These are phyloP conservation scores for Mycena filopes DNA, from an alignment of 768 basidiomycete species.

Conservation along the genomic window DNA sequence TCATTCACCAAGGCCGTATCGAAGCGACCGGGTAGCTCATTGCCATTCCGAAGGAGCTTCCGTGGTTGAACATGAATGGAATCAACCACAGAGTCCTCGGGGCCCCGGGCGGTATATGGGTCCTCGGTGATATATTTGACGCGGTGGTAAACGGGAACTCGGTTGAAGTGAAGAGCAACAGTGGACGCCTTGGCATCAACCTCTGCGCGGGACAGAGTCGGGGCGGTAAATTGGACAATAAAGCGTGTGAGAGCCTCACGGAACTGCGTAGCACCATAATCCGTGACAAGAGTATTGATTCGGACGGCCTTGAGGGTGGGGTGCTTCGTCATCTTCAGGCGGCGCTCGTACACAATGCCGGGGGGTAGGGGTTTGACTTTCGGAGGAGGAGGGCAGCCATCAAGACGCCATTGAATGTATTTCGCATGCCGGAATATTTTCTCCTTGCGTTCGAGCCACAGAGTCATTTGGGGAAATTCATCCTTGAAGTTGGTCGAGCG, in stretches of 20 bases:
- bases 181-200: conserved; percentile 35
- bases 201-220: conserved; percentile 26
- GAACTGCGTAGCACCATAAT: conserved; percentile 45
- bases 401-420: conserved; percentile 34
- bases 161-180: conserved; percentile 30
- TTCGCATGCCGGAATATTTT: conserved; percentile 39
- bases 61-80: neutral
- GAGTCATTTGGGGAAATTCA: conserved; percentile 29
- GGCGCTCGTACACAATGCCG: conserved; percentile 20
- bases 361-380: conserved; percentile 17
- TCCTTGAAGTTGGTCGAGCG: conserved; percentile 38
- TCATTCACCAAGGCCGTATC: conserved; percentile 42
- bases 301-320: conserved; percentile 38
- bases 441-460: conserved; percentile 45
- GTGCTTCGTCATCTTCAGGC: conserved; percentile 34
- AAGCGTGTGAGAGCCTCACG: conserved; percentile 40
- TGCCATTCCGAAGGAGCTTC: conserved; percentile 24
- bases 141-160: conserved; percentile 46
- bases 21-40: conserved; percentile 37
- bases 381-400: conserved; percentile 22
- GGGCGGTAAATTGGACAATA: conserved; percentile 35
- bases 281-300: conserved; percentile 28
- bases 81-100: neutral
- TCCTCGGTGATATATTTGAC: conserved; percentile 43
- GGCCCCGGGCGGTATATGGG: conserved; percentile 6